Conservation (phyloP, 78 protist genomes). For the Tieghemostelium lacteum region DNA sequence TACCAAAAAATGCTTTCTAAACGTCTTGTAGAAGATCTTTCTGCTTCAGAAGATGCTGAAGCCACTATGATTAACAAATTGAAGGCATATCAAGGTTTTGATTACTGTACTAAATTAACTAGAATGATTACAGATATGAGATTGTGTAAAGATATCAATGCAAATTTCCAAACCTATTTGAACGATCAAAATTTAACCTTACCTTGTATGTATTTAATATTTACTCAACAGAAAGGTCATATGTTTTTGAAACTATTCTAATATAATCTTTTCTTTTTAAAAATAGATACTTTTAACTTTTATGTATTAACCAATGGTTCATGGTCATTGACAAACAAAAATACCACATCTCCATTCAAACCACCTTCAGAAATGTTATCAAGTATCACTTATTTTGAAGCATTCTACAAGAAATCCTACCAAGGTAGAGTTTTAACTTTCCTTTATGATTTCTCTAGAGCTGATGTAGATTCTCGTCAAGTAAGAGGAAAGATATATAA, state of each 20-base stretch:
- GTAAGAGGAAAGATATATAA: conserved; percentile 66
- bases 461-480: conserved; percentile 87
- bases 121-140: conserved; percentile 95
- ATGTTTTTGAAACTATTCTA: not conserved
- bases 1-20: conserved; percentile 80
- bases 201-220: conserved; percentile 34
- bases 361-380: conserved; percentile 73
- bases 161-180: conserved; percentile 76
- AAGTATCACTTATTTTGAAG: conserved; percentile 75
- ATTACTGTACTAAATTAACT: conserved; percentile 72
- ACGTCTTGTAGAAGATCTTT: conserved; percentile 68
- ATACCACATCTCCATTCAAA: conserved; percentile 45
- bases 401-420: conserved; percentile 84
- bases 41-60: conserved; percentile 83
- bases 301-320: conserved; percentile 93
- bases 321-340: conserved; percentile 86
- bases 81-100: conserved; percentile 73
- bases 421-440: conserved; percentile 91
- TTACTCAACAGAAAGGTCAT: not conserved
- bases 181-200: conserved; percentile 24
- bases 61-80: conserved; percentile 79
- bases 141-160: conserved; percentile 78
- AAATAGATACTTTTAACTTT: conserved; percentile 82
- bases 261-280: not conserved
- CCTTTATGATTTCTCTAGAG: conserved; percentile 88